phyloP scores from a whole-genome alignment of 768 basidiomycete species.

The Leucocoprinus leucothites region DNA sequence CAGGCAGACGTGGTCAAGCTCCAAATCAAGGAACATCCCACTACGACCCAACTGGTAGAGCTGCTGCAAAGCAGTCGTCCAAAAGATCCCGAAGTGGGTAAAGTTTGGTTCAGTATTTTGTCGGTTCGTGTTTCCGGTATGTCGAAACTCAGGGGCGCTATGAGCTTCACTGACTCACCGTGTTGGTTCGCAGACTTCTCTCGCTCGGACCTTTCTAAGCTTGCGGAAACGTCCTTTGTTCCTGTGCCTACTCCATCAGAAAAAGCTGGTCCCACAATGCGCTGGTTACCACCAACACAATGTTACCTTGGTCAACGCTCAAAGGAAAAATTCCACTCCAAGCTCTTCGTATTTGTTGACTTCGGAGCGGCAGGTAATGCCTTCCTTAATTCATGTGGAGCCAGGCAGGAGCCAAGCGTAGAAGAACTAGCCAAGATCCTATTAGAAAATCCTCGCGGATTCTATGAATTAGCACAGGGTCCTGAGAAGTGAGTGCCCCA shows the following conservation, averaged over 20 bases:
- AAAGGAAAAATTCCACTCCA: constrained; percentile 64
- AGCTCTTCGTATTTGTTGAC: constrained; percentile 85
- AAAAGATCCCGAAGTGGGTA: constrained; percentile 48
- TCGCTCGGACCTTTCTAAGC: constrained; percentile 45
- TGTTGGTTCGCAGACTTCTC: constrained; percentile 48
- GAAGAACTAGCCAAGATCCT: constrained; percentile 76
- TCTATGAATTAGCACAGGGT: constrained; percentile 70
- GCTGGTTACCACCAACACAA: constrained; percentile 56
- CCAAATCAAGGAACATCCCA: constrained; percentile 67
- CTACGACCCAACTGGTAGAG: constrained; percentile 58
- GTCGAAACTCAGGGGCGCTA: not conserved
- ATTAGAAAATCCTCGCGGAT: constrained; percentile 63
- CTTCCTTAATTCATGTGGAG: constrained; percentile 86
- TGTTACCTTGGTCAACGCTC: constrained; percentile 64
- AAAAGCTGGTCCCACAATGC: constrained; percentile 26
- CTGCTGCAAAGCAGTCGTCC: constrained; percentile 58
- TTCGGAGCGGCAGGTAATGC: constrained; percentile 80
- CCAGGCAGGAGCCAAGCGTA: constrained; percentile 82
- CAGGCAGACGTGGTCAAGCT: constrained; percentile 60
- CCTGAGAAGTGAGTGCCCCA: constrained; percentile 52
- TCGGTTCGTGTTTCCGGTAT: constrained; percentile 46
- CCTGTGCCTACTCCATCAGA: constrained; percentile 44
- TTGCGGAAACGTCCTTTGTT: constrained; percentile 64
- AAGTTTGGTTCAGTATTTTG: constrained; percentile 65
- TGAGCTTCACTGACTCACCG: not conserved